A percentile compares a stretch with the other conserved stretches of the same genome.
These are phyloP conservation scores for Candida germanica DNA, from an alignment of 805 yeast genomes.

Conservation along the genomic window DNA sequence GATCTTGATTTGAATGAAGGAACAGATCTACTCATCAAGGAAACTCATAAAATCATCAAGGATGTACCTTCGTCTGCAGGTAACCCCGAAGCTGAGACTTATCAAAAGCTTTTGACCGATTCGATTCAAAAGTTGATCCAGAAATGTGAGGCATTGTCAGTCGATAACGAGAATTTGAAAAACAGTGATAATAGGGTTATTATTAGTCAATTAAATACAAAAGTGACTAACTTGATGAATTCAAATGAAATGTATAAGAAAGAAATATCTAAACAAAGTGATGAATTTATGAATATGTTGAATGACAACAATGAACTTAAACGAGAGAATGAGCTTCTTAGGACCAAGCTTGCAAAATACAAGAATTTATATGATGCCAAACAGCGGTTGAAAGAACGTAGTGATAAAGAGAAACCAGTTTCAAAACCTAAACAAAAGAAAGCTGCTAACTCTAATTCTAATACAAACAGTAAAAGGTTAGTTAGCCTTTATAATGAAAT, in stretches of 20 bases:
- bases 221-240: constrained; percentile 10
- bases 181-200: constrained; percentile 9
- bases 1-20: neutral
- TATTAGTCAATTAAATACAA: constrained; percentile 15
- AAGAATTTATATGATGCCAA: constrained; percentile 26
- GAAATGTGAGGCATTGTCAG: constrained; percentile 8
- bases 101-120: constrained; percentile 22
- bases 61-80: constrained; percentile 20
- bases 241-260: constrained; percentile 10
- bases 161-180: constrained; percentile 8
- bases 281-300: constrained; percentile 14
- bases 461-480: constrained; percentile 4
- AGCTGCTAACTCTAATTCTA: neutral
- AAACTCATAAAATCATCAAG: constrained; percentile 27
- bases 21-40: constrained; percentile 21
- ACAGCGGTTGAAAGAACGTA: constrained; percentile 3
- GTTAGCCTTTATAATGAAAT: constrained; percentile 13
- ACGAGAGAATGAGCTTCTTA: constrained; percentile 28
- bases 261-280: constrained; percentile 11
- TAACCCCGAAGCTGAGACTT: constrained; percentile 25
- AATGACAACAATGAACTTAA: constrained; percentile 19
- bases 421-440: constrained; percentile 1
- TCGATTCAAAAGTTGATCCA: constrained; percentile 26
- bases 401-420: neutral
- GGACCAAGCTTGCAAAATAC: constrained; percentile 34